A percentile compares a stretch with the other conserved stretches of the same genome.
These are phyloP conservation scores for Chaetomium strumarium DNA, from an alignment of 2,329 filamentous ascomycete genomes.

Conservation along the genomic window DNA sequence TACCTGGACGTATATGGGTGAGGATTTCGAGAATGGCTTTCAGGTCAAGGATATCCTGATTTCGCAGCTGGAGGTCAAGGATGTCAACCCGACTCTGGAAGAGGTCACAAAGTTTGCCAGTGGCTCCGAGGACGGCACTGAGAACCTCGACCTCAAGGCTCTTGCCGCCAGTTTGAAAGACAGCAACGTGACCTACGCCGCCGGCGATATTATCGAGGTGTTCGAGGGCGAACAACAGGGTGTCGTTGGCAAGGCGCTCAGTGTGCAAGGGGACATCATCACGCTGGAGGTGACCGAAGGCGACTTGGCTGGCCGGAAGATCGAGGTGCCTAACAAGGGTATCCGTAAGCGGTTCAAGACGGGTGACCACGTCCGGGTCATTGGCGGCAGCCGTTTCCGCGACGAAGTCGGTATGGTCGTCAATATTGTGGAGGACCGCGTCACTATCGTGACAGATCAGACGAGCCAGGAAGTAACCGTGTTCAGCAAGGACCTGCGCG, in stretches of 20 bases:
- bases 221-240: constrained; percentile 94
- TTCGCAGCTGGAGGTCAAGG: constrained; percentile 74
- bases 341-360: constrained; percentile 87
- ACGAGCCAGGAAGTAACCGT: constrained; percentile 92
- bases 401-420: constrained; percentile 98
- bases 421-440: constrained; percentile 83
- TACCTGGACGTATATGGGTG: constrained; percentile 77
- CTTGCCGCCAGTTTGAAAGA: constrained; percentile 86
- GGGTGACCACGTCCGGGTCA: constrained; percentile 98
- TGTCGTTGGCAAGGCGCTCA: constrained; percentile 76
- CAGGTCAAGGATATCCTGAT: constrained; percentile 91
- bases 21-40: constrained; percentile 90
- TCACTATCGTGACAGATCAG: constrained; percentile 89
- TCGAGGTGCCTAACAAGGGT: constrained; percentile 88
- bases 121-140: constrained; percentile 82
- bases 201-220: constrained; percentile 94
- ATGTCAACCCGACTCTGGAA: constrained; percentile 88
- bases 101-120: constrained; percentile 93
- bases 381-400: constrained; percentile 87
- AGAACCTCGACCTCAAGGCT: constrained; percentile 87
- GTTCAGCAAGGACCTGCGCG: constrained; percentile 92
- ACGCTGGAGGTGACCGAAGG: constrained; percentile 81
- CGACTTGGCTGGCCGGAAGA: constrained; percentile 71
- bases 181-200: constrained; percentile 77
- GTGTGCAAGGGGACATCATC: constrained; percentile 87